Percentiles rank a stretch among this genome's conserved stretches.
These are phyloP conservation scores for Plasmodium gaboni DNA, from an alignment of 169 alveolate genomes.

Conservation along the genomic window DNA sequence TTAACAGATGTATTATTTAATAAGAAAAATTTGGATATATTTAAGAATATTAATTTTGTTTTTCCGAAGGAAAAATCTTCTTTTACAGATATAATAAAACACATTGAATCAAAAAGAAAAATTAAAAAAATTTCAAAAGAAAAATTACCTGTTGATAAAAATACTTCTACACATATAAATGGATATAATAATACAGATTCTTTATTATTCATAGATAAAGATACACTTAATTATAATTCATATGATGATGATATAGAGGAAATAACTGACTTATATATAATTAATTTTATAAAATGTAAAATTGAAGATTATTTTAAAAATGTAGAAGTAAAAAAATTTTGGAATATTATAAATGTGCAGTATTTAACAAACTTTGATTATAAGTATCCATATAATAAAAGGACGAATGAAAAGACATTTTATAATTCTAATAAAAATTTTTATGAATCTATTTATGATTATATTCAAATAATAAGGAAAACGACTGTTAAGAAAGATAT, in stretches of 20 bases:
- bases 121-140: neutral
- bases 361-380: slow-evolving; percentile 49
- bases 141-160: neutral
- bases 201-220: neutral
- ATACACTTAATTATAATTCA: neutral
- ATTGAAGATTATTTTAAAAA: slow-evolving; percentile 71
- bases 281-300: slow-evolving; percentile 39
- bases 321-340: slow-evolving; percentile 59
- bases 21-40: neutral
- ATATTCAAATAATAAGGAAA: slow-evolving; percentile 53
- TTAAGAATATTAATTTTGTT: slow-evolving; percentile 18
- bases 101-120: neutral
- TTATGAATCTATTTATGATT: slow-evolving; percentile 57
- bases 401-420: neutral
- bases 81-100: neutral
- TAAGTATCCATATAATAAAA: slow-evolving; percentile 2
- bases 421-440: neutral
- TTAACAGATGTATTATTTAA: slow-evolving; percentile 19
- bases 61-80: neutral
- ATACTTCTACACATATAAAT: neutral
- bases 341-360: slow-evolving; percentile 49
- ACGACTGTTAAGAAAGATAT: slow-evolving; percentile 17
- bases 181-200: neutral
- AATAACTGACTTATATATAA: slow-evolving; percentile 50
- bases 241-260: neutral